Conservation (phyloP, 2,329 filamentous ascomycete genomes). For the Fusarium algeriense region DNA sequence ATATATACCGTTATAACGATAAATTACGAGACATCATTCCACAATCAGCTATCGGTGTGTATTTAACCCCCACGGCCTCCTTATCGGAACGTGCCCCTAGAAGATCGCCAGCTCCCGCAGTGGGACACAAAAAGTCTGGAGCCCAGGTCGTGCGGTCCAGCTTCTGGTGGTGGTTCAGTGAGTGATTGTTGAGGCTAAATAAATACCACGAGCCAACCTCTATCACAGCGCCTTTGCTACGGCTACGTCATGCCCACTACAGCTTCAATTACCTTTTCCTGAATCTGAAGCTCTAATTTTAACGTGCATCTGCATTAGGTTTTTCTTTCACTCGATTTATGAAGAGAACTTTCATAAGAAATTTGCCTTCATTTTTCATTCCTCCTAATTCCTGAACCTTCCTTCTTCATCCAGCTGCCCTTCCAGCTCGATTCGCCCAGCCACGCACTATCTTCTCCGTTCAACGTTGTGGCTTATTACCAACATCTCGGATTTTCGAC, state of each 20-base stretch:
- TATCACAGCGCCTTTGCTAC: constrained; percentile 34
- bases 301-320: not conserved
- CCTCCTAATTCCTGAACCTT: constrained; percentile 12
- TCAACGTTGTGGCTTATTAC: constrained; percentile 40
- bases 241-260: constrained; percentile 32
- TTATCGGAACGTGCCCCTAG: constrained; percentile 29
- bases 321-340: not conserved
- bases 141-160: constrained; percentile 22
- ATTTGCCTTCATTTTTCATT: not conserved
- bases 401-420: constrained; percentile 1
- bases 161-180: constrained; percentile 3
- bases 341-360: not conserved
- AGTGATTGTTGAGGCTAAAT: constrained; percentile 10
- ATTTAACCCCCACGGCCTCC: constrained; percentile 32
- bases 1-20: constrained; percentile 19
- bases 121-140: constrained; percentile 40
- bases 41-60: constrained; percentile 43
- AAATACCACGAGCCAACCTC: constrained; percentile 19
- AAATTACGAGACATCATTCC: constrained; percentile 7
- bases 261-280: constrained; percentile 12
- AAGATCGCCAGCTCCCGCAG: constrained; percentile 32
- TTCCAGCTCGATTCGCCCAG: constrained; percentile 15
- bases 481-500: constrained; percentile 15
- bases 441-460: constrained; percentile 16
- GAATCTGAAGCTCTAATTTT: constrained; percentile 17